These are phyloP conservation scores for Chlamydomonas applanata DNA, from an alignment of 139 green algal genomes.

Conservation along the genomic window DNA sequence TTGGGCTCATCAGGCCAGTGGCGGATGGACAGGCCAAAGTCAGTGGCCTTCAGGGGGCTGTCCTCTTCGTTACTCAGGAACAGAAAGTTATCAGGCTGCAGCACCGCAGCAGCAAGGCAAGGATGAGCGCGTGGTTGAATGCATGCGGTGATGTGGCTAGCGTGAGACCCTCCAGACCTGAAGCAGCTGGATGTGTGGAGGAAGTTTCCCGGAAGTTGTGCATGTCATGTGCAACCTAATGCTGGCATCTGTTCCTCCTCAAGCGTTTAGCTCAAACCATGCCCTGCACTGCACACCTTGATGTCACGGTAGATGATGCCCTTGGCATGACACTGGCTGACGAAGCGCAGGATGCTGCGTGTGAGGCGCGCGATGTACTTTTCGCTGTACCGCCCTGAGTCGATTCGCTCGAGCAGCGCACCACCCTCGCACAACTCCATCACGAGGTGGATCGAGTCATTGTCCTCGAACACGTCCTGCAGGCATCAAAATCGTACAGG, in stretches of 20 bases:
- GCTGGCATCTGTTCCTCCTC: no score
- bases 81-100: slow-evolving; percentile 87
- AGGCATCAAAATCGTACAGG: no score
- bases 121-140: slow-evolving; percentile 53
- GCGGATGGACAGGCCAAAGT: slow-evolving; percentile 88
- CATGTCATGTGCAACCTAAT: no score
- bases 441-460: slow-evolving; percentile 80
- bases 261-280: no score
- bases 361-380: slow-evolving; percentile 48
- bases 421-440: slow-evolving; percentile 90
- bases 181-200: no score
- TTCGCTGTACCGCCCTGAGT: slow-evolving; percentile 37
- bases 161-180: no score
- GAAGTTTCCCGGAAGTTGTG: slow-evolving; percentile 47
- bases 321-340: slow-evolving; percentile 90
- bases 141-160: no score
- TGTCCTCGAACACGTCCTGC: slow-evolving; percentile 74
- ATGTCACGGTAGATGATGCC: slow-evolving; percentile 61
- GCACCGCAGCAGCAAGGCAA: slow-evolving; percentile 1
- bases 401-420: slow-evolving; percentile 60
- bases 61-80: slow-evolving; percentile 68
- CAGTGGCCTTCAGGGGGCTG: slow-evolving; percentile 78
- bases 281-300: slow-evolving; percentile 35
- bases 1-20: slow-evolving; percentile 70
- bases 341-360: slow-evolving; percentile 66